Evolutionary conservation across 345 rosid species (phyloP), one percentile per base, ranked within the genome.

Genomic region (Arabis alpina): DNA sequence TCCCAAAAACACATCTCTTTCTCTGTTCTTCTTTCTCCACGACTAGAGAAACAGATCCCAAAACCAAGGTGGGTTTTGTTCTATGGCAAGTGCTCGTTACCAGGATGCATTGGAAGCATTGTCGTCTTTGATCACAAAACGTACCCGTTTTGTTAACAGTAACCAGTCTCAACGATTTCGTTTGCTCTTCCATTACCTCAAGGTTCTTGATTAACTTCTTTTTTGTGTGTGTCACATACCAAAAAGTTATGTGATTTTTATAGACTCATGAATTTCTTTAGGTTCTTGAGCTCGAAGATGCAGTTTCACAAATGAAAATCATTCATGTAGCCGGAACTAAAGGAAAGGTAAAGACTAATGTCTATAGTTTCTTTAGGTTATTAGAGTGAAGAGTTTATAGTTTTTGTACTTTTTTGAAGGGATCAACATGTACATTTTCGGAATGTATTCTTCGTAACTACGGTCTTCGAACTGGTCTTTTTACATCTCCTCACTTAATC

Each of bases 301-400:
- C 88, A 16, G 82, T 94, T 64, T 76, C 87, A 15, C 72, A 86
- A 51, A 72, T 94, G 88, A 94, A 89, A 80, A 72, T 91, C 59
- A 88, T 94, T 60, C 99, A 94, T 52, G 97, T 94, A 12, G 99
- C 99, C 9, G 99, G 99, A 45, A 91, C 98, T 12, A 94, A 94
- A 81, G 98, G 99, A 52, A 94, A 93, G 92, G 98, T 93, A 73
- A 0, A 28, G 4, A 28, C 32, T 28, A 3, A 24, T 58, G 36
- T 37, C 16, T 51, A 2, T 6, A 58, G 57, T 49, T 25, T 28
- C 16, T 10, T 27, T n/a, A 47, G 60, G 49, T 36, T 30, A 13
- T 43, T 36, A 27, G 43, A 68, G 39, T 30, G 49, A 40, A 27
- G 36, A 5, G 39, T 61, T 43, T 1, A 44, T 24, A 2, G 10